phyloP scores from a whole-genome alignment of 2,329 filamentous ascomycete species.

The Fusarium sp. region DNA sequence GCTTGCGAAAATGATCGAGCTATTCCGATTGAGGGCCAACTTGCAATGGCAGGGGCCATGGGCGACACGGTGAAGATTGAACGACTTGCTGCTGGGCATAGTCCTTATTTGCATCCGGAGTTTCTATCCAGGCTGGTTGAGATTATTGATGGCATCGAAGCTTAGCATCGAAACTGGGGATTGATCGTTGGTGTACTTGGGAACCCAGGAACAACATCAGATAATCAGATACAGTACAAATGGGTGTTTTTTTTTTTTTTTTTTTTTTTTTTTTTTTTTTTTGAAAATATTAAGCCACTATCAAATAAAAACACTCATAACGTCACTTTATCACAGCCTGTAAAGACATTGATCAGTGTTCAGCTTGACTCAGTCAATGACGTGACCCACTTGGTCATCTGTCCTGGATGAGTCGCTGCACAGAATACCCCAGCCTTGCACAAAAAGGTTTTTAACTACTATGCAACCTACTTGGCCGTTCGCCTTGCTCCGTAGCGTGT shows the following conservation, averaged over 20 bases:
- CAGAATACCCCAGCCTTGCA: neutral
- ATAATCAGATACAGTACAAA: neutral
- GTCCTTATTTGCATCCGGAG: neutral
- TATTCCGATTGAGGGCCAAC: constrained; percentile 36
- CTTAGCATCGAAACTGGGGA: neutral
- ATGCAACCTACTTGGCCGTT: neutral
- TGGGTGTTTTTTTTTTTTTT: too few species aligned
- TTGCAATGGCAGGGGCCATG: constrained; percentile 33
- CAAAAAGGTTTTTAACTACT: neutral
- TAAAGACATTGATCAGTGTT: neutral
- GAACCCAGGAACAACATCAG: neutral
- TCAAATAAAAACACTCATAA: neutral
- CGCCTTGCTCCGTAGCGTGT: neutral
- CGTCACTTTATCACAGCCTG: neutral
- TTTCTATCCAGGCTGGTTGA: neutral
- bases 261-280: too few species aligned
- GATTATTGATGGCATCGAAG: neutral
- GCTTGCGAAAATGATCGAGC: constrained; percentile 40
- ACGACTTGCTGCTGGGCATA: neutral
- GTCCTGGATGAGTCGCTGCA: neutral
- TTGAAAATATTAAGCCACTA: neutral
- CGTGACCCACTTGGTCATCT: too few species aligned
- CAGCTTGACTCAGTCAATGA: neutral
- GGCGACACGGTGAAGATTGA: neutral
- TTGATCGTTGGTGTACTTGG: neutral